Percentiles rank a stretch among this genome's conserved stretches.
These are phyloP conservation scores for Ceratocystis eucalypticola DNA, from an alignment of 2,329 filamentous ascomycete species.

Conservation along the genomic window DNA sequence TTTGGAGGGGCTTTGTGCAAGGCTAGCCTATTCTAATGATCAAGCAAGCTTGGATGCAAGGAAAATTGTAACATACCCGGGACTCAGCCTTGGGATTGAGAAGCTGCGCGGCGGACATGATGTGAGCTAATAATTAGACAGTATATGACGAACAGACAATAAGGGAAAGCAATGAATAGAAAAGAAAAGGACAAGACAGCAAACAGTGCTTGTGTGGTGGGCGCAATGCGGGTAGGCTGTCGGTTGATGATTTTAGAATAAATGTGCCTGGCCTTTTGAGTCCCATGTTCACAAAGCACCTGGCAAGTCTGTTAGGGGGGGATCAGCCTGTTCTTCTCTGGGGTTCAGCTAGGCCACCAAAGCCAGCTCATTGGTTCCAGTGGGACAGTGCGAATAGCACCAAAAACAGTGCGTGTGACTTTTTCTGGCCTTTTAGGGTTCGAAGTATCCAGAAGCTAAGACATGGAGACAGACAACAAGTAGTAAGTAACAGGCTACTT, in stretches of 20 bases:
- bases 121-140: conserved; percentile 25
- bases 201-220: neutral
- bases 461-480: neutral
- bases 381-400: conserved; percentile 11
- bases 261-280: conserved; percentile 8
- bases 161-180: conserved; percentile 23
- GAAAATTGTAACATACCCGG: conserved; percentile 48
- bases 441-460: neutral
- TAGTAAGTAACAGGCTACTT: neutral
- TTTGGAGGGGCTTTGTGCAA: neutral
- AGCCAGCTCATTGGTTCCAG: conserved; percentile 7
- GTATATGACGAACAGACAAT: conserved; percentile 24
- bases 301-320: conserved; percentile 5
- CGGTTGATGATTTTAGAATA: conserved; percentile 14
- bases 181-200: conserved; percentile 7
- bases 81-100: conserved; percentile 99
- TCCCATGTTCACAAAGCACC: neutral
- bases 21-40: conserved; percentile 5
- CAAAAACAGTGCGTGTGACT: neutral
- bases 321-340: neutral
- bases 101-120: conserved; percentile 93
- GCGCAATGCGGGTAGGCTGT: conserved; percentile 12
- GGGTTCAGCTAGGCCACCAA: neutral
- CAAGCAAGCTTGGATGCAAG: conserved; percentile 4
- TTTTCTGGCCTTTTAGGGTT: conserved; percentile 11